phyloP scores from a whole-genome alignment of 2,329 filamentous ascomycete genomes.

The Corniculantispora saksenae region DNA sequence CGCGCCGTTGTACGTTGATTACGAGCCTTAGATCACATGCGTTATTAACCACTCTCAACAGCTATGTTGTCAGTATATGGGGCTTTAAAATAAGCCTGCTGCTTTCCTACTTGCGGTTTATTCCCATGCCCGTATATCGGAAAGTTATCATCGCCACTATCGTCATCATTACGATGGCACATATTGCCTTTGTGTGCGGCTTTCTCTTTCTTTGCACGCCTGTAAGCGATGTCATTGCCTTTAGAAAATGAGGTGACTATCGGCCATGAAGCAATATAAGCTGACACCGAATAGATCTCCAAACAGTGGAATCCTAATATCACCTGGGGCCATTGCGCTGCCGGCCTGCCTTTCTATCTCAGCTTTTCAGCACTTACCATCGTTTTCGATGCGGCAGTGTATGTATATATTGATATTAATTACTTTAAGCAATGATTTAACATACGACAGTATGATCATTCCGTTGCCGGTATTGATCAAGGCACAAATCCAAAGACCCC shows the following conservation, averaged over 20 bases:
- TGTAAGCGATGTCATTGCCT: constrained; percentile 19
- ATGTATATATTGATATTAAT: constrained; percentile 21
- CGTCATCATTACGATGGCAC: constrained; percentile 37
- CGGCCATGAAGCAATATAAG: too few relatives aligned
- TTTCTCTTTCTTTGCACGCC: constrained; percentile 40
- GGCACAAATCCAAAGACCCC: constrained; percentile 38
- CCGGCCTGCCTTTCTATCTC: constrained; percentile 45
- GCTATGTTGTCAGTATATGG: constrained; percentile 44
- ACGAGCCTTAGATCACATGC: not conserved
- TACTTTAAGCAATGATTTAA: not conserved
- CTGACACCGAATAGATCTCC: constrained; percentile 21
- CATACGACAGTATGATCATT: constrained; percentile 36
- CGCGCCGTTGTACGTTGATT: constrained; percentile 40
- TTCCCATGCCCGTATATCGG: constrained; percentile 39
- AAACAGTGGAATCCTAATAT: constrained; percentile 45
- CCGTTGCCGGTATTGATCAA: constrained; percentile 43
- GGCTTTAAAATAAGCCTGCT: constrained; percentile 50
- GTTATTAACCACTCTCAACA: constrained; percentile 21
- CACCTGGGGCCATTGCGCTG: constrained; percentile 39
- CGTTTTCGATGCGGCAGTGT: constrained; percentile 43
- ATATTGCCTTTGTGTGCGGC: constrained; percentile 39
- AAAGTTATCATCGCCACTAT: constrained; percentile 36
- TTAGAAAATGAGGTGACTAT: too few relatives aligned
- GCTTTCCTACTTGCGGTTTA: constrained; percentile 46
- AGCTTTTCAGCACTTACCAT: constrained; percentile 43